Evolutionary conservation across 352 stramenopile species (phyloP), one percentile per base, ranked within the genome.

Genomic region (Elongisporangium anandrum): DNA sequence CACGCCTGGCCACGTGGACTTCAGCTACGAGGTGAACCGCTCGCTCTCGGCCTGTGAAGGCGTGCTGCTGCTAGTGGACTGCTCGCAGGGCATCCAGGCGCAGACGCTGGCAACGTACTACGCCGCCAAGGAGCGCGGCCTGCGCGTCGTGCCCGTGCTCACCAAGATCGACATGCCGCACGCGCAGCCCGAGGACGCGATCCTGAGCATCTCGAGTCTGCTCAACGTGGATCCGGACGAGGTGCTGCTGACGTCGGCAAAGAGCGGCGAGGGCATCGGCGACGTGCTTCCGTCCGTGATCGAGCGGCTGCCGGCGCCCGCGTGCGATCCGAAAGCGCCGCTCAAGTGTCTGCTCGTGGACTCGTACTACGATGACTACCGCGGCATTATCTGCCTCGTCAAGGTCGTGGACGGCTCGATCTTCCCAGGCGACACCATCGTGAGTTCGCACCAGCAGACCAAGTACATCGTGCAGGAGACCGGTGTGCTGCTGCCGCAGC

Each of bases 151-250:
- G 17, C 91, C 97, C 0, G 94, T 98, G 22, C 73, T 99, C 55
- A 99, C 97, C 10, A 99, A 99, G 72, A 96, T 99, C 66, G 97
- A 99, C 81, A 89, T 99, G 65, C 90, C 95, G 0, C 93, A 98
- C 39, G 96, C 96, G 4, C 92, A 99, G 68, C 91, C 97, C 3
- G 96, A 95, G 34, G 85, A 95, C 59, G 74, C 72, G 21, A 93
- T 93, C 55, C 61, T 95, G 57, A 92, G 80, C 59, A 58, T 95
- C 3, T 93, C 81, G 39, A 83, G 75, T 24, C 63, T 93, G 26
- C 60, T 95, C 23, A 81, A 96, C 54, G 85, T 98, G 24, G 95
- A 99, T 64, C 92, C 96, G 7, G 97, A 99, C 64, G 71, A 89
- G 1, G 96, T 99, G 24, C 72, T 99, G 50, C 81, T 95, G 29